Base-by-base conservation (phyloP, 1,284 basidiomycete species). In the Rhodotorula mucilaginosa region DNA sequence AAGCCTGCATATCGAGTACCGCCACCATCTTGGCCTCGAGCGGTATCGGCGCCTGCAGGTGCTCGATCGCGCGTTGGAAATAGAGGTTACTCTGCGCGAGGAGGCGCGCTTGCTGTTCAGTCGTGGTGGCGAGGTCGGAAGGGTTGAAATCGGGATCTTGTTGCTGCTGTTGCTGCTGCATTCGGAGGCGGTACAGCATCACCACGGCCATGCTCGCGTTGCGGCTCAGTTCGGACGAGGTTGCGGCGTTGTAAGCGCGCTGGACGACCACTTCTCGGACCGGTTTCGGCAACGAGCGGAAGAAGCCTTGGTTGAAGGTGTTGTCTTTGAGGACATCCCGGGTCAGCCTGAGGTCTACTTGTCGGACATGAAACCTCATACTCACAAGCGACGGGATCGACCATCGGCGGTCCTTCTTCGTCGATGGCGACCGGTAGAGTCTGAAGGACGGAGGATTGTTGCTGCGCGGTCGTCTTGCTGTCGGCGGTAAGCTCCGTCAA, bases 1-100 rank as follows among this genome's bases (percentile, higher is more conserved):
- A 71, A 21, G 64, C 58, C 47, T 72, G 71, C 47, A 74, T 60
- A 52, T 74, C 73, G 31, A 74, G 58, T 0, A 68, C 52, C 3
- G 73, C 70, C 12, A 74, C 65, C 48, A 72, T 51, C 44, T 74
- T 72, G 26, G 71, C 71, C 31, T 74, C 73, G 51, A 74, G 58
- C 10, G 73, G 73, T 18, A 74, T 72, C 39, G 67, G 73, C 48
- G 66, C 52, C 44, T 74, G 69, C 5, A 71, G 52, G 51, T 69
- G 70, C 62, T 68, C 68, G 63, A 74, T 63, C 16, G 73, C 73
- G 8, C 61, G 62, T 19, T 71, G 70, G 54, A 72, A 74, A 64
- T 68, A 74, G 47, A 34, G 46, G 46, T 70, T 66, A n/a, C 62
- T 67, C 58, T 70, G 73, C 2, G 70, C 70, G 44, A 74, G 59